These are phyloP conservation scores for Cyberlindnera galapagoensis DNA, from an alignment of 805 yeast genomes.

Conservation along the genomic window DNA sequence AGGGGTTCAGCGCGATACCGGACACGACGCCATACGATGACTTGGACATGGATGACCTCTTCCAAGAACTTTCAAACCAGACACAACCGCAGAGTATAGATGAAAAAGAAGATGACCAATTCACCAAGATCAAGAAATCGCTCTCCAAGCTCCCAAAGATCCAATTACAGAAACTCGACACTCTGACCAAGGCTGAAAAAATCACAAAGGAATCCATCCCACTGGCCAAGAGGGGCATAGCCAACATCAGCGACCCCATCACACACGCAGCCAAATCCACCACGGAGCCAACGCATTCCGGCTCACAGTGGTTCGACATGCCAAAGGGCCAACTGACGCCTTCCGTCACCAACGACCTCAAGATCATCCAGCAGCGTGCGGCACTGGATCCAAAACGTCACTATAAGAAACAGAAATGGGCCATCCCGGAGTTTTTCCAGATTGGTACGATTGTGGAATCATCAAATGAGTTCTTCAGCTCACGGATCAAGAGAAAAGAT, in stretches of 20 bases:
- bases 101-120: constrained; percentile 22
- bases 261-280: constrained; percentile 14
- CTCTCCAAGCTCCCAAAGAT: constrained; percentile 36
- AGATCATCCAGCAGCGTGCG: constrained; percentile 75
- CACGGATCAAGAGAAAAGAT: constrained; percentile 60
- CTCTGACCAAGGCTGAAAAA: constrained; percentile 20
- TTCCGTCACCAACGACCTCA: constrained; percentile 66
- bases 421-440: constrained; percentile 72
- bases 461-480: constrained; percentile 66
- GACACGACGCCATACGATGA: constrained; percentile 14
- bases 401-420: constrained; percentile 82
- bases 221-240: constrained; percentile 15
- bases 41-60: constrained; percentile 28
- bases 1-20: constrained; percentile 2
- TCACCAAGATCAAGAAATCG: constrained; percentile 30
- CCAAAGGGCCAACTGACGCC: constrained; percentile 72
- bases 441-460: constrained; percentile 86
- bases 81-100: constrained; percentile 5
- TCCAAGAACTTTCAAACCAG: constrained; percentile 19
- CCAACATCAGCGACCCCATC: constrained; percentile 45
- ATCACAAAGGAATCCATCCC: neutral
- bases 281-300: constrained; percentile 30
- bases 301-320: constrained; percentile 73
- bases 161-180: constrained; percentile 9
- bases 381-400: constrained; percentile 94